These are phyloP conservation scores for Saccharomycopsis synnaedendra DNA, from an alignment of 805 yeast species.

Conservation along the genomic window DNA sequence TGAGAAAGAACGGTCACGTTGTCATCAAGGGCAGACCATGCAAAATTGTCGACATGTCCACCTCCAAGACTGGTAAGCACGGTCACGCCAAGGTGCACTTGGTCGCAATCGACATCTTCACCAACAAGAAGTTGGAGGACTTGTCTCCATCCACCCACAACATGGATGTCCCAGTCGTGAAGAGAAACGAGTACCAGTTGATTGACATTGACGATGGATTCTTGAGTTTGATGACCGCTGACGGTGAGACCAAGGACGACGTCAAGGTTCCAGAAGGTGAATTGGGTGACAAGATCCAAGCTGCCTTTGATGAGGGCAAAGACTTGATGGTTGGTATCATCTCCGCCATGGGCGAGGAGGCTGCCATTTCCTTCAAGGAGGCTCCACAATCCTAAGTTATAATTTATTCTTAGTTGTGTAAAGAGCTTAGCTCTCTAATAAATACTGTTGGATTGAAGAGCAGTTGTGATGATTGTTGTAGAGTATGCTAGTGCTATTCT, in stretches of 20 bases:
- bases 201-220: slow-evolving; percentile 97
- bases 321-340: slow-evolving; percentile 94
- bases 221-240: slow-evolving; percentile 92
- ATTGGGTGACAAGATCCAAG: slow-evolving; percentile 84
- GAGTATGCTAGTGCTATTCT: too few relatives aligned
- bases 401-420: background rate
- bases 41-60: slow-evolving; percentile 99
- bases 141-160: slow-evolving; percentile 99
- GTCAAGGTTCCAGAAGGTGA: slow-evolving; percentile 98
- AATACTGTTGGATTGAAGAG: too few relatives aligned
- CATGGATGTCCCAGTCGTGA: slow-evolving; percentile 98
- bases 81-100: slow-evolving; percentile 99
- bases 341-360: slow-evolving; percentile 99
- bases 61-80: slow-evolving; percentile 99
- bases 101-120: slow-evolving; percentile 98
- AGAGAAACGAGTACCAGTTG: slow-evolving; percentile 92
- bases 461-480: too few relatives aligned
- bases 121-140: slow-evolving; percentile 98
- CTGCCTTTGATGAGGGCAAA: slow-evolving; percentile 96
- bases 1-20: slow-evolving; percentile 99
- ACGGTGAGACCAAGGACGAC: slow-evolving; percentile 99
- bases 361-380: slow-evolving; percentile 97
- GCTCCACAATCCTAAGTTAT: slow-evolving; percentile 61
- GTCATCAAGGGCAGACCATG: slow-evolving; percentile 98
- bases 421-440: background rate